These are phyloP conservation scores for Malassezia sp. DNA, from an alignment of 1,284 basidiomycete genomes.

Conservation along the genomic window DNA sequence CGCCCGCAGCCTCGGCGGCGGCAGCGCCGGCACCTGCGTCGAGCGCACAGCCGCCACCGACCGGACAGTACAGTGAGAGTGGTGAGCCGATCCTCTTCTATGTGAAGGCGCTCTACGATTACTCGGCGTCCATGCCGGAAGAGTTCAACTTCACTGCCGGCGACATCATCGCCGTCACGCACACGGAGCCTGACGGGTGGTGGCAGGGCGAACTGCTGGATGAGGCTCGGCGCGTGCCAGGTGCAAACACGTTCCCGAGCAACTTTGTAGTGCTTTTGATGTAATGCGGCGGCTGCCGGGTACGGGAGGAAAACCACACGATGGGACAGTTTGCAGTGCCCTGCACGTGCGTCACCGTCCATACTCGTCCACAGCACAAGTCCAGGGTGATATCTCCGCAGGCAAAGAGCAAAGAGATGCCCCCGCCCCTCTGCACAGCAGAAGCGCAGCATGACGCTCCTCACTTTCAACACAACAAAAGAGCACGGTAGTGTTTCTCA, in stretches of 20 bases:
- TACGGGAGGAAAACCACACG: no score
- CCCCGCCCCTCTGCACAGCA: no score
- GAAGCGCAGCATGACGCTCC: no score
- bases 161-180: slow-evolving; percentile 82
- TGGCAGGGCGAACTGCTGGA: slow-evolving; percentile 75
- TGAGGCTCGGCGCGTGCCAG: slow-evolving; percentile 64
- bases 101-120: slow-evolving; percentile 70
- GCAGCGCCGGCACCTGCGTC: slow-evolving; percentile 21
- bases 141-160: slow-evolving; percentile 77
- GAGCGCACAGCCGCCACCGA: slow-evolving; percentile 49
- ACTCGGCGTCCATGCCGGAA: slow-evolving; percentile 69
- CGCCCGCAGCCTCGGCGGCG: not conserved
- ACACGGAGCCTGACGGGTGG: slow-evolving; percentile 86
- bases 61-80: slow-evolving; percentile 63
- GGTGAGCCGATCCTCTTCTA: slow-evolving; percentile 72
- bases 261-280: slow-evolving; percentile 62
- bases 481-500: no score
- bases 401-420: no score
- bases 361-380: no score
- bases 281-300: no score
- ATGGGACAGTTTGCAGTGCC: no score
- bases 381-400: no score
- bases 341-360: no score
- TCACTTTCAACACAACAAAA: no score
- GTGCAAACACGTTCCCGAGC: slow-evolving; percentile 78